phyloP scores from a whole-genome alignment of 768 basidiomycete genomes.

The Suillus tomentosus region DNA sequence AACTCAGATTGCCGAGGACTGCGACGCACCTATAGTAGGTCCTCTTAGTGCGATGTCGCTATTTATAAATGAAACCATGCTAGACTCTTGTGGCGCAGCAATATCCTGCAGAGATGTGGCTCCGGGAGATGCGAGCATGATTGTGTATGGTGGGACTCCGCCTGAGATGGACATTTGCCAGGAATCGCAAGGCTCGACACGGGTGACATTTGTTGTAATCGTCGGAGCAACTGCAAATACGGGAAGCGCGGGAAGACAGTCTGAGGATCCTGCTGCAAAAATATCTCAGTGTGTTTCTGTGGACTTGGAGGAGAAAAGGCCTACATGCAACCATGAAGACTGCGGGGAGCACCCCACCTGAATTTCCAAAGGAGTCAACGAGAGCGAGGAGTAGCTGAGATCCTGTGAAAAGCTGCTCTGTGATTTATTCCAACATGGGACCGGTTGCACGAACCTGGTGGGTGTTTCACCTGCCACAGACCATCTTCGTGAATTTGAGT shows the following conservation, averaged over 20 bases:
- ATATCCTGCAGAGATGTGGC: slow-evolving; percentile 45
- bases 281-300: slow-evolving; percentile 6
- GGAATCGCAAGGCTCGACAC: slow-evolving; percentile 44
- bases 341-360: slow-evolving; percentile 41
- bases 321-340: slow-evolving; percentile 41
- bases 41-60: slow-evolving; percentile 36
- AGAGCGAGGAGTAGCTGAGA: slow-evolving; percentile 45
- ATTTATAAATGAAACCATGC: slow-evolving; percentile 45
- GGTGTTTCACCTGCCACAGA: slow-evolving; percentile 42
- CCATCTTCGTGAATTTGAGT: slow-evolving; percentile 33
- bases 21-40: slow-evolving; percentile 38
- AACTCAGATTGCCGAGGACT: slow-evolving; percentile 11
- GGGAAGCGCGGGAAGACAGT: slow-evolving; percentile 25
- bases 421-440: not conserved
- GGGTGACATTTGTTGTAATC: slow-evolving; percentile 41
- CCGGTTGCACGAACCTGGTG: slow-evolving; percentile 36
- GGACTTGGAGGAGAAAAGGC: not conserved
- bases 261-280: slow-evolving; percentile 29
- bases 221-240: slow-evolving; percentile 30
- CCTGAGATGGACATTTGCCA: slow-evolving; percentile 49
- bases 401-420: slow-evolving; percentile 31
- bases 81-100: slow-evolving; percentile 34
- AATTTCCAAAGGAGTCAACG: slow-evolving; percentile 44
- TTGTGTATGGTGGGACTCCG: slow-evolving; percentile 45
- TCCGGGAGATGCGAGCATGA: slow-evolving; percentile 41